These are phyloP conservation scores for Nakazawaea pomicola DNA, from an alignment of 805 yeast species.

Conservation along the genomic window DNA sequence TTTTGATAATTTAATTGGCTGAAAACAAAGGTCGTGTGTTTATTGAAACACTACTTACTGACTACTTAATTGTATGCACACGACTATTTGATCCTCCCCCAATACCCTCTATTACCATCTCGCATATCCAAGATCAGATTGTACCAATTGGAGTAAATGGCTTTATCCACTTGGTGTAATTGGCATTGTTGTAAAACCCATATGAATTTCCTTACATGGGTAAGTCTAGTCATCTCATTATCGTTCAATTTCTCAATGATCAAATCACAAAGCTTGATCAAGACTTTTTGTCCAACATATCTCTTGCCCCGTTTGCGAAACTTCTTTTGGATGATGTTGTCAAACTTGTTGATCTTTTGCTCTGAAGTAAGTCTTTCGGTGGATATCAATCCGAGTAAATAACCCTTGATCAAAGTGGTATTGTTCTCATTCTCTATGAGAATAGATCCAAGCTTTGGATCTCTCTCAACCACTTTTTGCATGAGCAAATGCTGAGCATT, in stretches of 20 bases:
- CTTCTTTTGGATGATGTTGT: background rate
- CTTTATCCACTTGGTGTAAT: background rate
- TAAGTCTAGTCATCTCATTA: constrained; percentile 2
- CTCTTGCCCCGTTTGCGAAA: background rate
- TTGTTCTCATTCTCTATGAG: background rate
- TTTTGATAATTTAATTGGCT: no score
- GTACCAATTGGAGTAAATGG: background rate
- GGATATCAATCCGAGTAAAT: constrained; percentile 3
- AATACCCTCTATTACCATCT: background rate
- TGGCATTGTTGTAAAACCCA: constrained; percentile 8
- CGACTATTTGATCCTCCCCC: background rate
- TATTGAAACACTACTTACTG: no score
- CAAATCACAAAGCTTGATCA: constrained; percentile 1
- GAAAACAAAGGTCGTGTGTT: background rate
- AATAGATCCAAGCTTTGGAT: background rate
- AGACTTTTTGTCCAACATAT: constrained; percentile 4
- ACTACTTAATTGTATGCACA: no score
- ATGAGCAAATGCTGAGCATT: no score
- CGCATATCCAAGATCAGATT: constrained; percentile 1
- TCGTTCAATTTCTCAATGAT: constrained; percentile 4
- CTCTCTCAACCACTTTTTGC: background rate
- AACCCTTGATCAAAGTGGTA: constrained; percentile 3
- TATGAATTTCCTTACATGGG: background rate
- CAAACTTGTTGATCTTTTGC: constrained; percentile 2
- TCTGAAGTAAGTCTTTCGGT: background rate